Evolutionary conservation across 2,329 filamentous ascomycete species (phyloP), one percentile per base, ranked within the genome.

Genomic region (Colletotrichum sp.): DNA sequence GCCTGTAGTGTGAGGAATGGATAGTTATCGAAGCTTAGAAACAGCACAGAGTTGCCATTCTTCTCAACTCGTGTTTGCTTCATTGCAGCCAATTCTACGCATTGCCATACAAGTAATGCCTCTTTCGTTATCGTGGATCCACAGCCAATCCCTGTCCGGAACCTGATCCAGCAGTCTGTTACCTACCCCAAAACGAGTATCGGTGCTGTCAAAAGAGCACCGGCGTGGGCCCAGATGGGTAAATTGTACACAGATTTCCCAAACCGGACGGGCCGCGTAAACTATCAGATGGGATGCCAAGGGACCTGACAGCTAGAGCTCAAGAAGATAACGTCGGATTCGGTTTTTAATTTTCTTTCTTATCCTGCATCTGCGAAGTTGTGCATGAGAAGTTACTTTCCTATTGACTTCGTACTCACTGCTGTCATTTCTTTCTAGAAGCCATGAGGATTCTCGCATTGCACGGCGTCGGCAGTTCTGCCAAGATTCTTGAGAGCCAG

Each of bases 361-460:
- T 30, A 34, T 28, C 32, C 8, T 60, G 36, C 39, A 34, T 39
- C n/a, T 3, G 3, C n/a, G 32, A 68, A 39, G 39, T 18, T 58
- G 34, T 68, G 32, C 16, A 36, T 34, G 36, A 6, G 27, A 69
- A 61, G 25, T 48, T 70, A 27, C 28, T 71, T 39, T 4, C 12
- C 5, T 6, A 56, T 32, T 10, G 36, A 22, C 60, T 64, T 64
- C n/a, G 58, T 22, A 36, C 30, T 34, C 13, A 58, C 48, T 27
- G 22, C 56, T 48, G 56, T 61, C 25, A 58, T 60, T 34, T 12
- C 25, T 22, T 27, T 64, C 60, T 43, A 62, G 68, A 43, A 69
- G n/a, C 27, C 25, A 74, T 70, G 71, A 74, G 71, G 16, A 60
- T 74, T 36, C 70, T 73, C 25, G 65, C 74, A 58, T 68, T 71